phyloP scores from a whole-genome alignment of 164 flowering plant species.

The Cinnamomum micranthum region DNA sequence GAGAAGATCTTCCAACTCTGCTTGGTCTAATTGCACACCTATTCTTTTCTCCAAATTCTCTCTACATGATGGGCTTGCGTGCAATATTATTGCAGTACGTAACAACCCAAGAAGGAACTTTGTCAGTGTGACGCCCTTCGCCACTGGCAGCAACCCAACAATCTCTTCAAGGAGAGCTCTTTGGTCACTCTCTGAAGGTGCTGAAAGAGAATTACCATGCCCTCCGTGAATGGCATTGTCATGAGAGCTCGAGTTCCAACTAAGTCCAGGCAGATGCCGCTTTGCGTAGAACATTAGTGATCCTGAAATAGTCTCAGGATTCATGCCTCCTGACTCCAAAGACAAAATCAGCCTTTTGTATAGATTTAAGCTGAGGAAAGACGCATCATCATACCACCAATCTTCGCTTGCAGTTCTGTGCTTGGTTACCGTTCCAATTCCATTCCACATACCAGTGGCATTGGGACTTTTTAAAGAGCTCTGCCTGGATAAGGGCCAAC shows the following conservation, averaged over 20 bases:
- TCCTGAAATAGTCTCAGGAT: conserved; percentile 52
- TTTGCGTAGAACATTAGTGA: conserved; percentile 53
- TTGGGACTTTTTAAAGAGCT: conserved; percentile 21
- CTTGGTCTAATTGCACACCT: conserved; percentile 65
- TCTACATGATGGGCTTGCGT: conserved; percentile 45
- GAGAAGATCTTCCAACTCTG: conserved; percentile 61
- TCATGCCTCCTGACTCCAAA: conserved; percentile 46
- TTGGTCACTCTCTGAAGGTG: conserved; percentile 46
- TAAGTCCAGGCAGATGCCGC: conserved; percentile 48
- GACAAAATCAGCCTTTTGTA: conserved; percentile 53
- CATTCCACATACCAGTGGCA: conserved; percentile 50
- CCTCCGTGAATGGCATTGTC: conserved; percentile 20
- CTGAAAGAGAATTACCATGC: conserved; percentile 22
- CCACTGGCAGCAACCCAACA: conserved; percentile 49
- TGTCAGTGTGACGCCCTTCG: conserved; percentile 50
- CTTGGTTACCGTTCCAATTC: conserved; percentile 38
- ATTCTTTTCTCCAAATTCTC: conserved; percentile 64
- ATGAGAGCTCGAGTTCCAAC: conserved; percentile 38
- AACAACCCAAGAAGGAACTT: conserved; percentile 60
- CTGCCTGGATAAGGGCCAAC: conserved; percentile 42
- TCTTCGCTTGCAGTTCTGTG: conserved; percentile 32
- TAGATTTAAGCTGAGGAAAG: conserved; percentile 43
- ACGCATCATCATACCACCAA: conserved; percentile 78
- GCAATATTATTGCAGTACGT: conserved; percentile 50
- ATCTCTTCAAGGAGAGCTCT: conserved; percentile 67